These are phyloP conservation scores for Cairneyella variabilis DNA, from an alignment of 495 filamentous ascomycete species.

Conservation along the genomic window DNA sequence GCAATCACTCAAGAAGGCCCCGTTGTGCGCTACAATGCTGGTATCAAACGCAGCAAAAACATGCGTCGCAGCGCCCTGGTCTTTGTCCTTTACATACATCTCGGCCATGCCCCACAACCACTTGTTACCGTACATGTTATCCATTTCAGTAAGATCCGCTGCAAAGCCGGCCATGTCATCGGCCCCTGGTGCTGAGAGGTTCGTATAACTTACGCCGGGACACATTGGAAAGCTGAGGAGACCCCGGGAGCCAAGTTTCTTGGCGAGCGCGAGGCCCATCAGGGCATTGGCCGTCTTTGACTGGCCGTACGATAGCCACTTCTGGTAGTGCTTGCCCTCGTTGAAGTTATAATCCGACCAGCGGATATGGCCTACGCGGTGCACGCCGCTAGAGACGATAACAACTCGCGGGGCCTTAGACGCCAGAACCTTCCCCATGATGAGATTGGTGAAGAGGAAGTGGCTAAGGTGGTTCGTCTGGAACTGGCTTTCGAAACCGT, in stretches of 20 bases:
- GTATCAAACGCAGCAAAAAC: conserved; percentile 44
- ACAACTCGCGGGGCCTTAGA: conserved; percentile 29
- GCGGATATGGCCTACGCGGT: not conserved
- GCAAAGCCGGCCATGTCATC: not conserved
- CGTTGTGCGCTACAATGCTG: conserved; percentile 33
- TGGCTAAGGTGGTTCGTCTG: conserved; percentile 48
- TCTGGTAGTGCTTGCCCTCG: not conserved
- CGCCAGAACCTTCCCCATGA: conserved; percentile 18
- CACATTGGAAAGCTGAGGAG: not conserved
- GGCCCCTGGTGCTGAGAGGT: not conserved
- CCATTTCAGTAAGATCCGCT: not conserved
- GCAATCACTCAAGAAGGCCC: conserved; percentile 36
- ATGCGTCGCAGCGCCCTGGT: conserved; percentile 41
- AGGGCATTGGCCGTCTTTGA: conserved; percentile 56
- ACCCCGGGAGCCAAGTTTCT: not conserved
- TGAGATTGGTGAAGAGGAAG: conserved; percentile 40
- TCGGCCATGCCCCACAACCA: too few relatives aligned
- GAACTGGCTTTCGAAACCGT: conserved; percentile 44
- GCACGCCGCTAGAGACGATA: not conserved
- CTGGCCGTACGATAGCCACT: conserved; percentile 45
- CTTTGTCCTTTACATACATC: too few relatives aligned
- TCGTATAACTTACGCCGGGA: not conserved
- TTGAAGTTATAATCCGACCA: not conserved
- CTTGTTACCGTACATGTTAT: too few relatives aligned
- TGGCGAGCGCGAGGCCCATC: conserved; percentile 42